Evolutionary conservation across 805 yeast species (phyloP).

Genomic region (Danielia oregonensis): DNA sequence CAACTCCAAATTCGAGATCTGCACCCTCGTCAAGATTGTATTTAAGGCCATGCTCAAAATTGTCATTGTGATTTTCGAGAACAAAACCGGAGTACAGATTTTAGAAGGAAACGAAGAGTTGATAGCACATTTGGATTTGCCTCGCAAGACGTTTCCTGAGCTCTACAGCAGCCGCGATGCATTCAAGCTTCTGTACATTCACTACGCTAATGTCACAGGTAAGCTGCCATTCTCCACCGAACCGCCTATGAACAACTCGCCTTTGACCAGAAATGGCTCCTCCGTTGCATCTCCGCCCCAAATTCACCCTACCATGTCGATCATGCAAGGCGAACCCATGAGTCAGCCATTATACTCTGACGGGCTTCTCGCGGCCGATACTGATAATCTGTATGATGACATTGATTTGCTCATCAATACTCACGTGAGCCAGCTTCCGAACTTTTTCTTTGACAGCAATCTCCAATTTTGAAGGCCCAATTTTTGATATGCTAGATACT

Average conservation of each 20-base stretch:
- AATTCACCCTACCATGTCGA: neutral
- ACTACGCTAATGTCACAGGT: conserved; percentile 3
- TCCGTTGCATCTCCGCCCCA: neutral
- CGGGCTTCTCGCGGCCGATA: neutral
- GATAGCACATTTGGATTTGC: conserved; percentile 11
- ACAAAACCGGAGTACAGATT: conserved; percentile 13
- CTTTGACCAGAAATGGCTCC: neutral
- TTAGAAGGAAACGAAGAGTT: conserved; percentile 13
- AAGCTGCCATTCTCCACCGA: conserved; percentile 8
- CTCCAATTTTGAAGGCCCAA: no score
- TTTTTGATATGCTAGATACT: no score
- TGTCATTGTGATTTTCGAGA: conserved; percentile 20
- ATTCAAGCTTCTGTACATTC: conserved; percentile 1
- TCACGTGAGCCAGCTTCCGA: conserved; percentile 19
- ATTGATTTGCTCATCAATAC: neutral
- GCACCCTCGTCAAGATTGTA: conserved; percentile 15
- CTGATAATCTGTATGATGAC: neutral
- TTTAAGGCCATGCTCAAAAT: conserved; percentile 19
- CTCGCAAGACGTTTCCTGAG: conserved; percentile 16
- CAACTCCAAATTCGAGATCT: conserved; percentile 6
- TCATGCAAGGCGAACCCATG: neutral
- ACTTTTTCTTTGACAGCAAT: conserved; percentile 32
- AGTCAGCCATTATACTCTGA: neutral
- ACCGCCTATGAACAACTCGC: neutral
- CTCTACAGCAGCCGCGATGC: conserved; percentile 3